Base-by-base conservation (phyloP, 1,284 basidiomycete species). In the Porphyrellus sp. region DNA sequence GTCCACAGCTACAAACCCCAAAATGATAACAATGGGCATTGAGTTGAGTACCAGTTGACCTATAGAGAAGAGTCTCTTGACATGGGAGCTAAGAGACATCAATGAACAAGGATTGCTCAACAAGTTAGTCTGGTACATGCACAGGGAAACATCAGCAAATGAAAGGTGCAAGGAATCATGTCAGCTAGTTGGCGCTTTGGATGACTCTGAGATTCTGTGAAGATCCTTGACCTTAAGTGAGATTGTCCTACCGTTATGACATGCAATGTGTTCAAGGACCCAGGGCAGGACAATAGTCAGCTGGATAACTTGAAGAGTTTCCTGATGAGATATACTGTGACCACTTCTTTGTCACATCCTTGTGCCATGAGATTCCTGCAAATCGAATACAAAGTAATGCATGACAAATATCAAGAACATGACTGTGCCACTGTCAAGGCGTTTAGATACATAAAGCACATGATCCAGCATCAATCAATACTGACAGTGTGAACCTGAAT, bases 281-380 rank as follows among this genome's bases (percentile, higher is more conserved):
- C 77, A 38, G 18, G 21, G n/a, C n/a, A 16, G 31, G 43, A 15
- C 6, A 8, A 38, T 13, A 45, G 24, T 49, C 16, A 23, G 38
- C 21, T 12, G 2, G 46, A 30, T 4, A 24, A 39, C 12, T 8
- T 21, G 4, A 34, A n/a, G n/a, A 30, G 15, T 7, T 34, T 4
- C 7, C 24, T 6, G n/a, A 18, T 1, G 7, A 38, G 31, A 44
- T 7, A 31, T 57, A 80, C 79, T 48, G 70, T 63, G 24, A 85
- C 65, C 16, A 81, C 82, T 44, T 82, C 81, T 53, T 74, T 71
- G 61, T 85, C 82, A 28, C 78, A 72, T 11, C 80, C 80, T 59
- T 79, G 76, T 1, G 75, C 78, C 38, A 81, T 67, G 20, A 83
- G 70, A 62, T 62, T 85, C 83, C 46, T 69, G 65, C 20, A 85